Percentiles rank a stretch among this genome's conserved stretches.
Conservation (phyloP, 805 yeast species). For the Lachancea sp. region DNA sequence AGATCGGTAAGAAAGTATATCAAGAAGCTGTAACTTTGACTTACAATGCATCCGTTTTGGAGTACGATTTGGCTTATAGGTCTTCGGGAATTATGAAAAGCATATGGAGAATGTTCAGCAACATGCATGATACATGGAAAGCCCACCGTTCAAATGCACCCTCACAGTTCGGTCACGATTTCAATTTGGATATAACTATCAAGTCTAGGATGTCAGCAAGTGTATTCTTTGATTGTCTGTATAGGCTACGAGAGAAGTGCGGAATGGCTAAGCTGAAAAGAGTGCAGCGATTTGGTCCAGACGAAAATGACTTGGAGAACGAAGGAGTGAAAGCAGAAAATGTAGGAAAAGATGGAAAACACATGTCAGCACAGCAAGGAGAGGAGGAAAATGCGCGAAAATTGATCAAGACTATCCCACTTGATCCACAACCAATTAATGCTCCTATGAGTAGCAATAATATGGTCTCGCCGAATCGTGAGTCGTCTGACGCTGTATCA, state of each 20-base stretch:
- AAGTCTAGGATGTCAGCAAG: conserved; percentile 87
- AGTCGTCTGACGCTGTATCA: conserved; percentile 17
- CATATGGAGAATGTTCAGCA: conserved; percentile 81
- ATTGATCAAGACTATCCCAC: conserved; percentile 70
- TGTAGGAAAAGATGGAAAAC: conserved; percentile 37
- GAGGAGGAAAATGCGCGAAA: conserved; percentile 69
- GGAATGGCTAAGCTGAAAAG: conserved; percentile 67
- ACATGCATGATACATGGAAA: conserved; percentile 51
- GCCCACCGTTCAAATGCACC: conserved; percentile 22
- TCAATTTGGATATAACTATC: conserved; percentile 46
- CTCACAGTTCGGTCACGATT: conserved; percentile 27
- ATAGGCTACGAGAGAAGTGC: conserved; percentile 77
- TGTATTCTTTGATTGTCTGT: conserved; percentile 84
- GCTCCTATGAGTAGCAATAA: conserved; percentile 22
- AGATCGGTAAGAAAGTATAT: conserved; percentile 64
- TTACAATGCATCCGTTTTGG: conserved; percentile 73
- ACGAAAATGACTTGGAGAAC: conserved; percentile 32
- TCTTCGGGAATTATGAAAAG: conserved; percentile 91
- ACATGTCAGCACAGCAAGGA: conserved; percentile 48
- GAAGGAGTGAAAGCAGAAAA: conserved; percentile 29
- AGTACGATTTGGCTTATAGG: conserved; percentile 88
- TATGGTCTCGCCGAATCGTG: conserved; percentile 15
- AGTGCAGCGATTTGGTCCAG: conserved; percentile 26
- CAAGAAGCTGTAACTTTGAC: conserved; percentile 61
- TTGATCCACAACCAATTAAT: conserved; percentile 74